Evolutionary conservation across 2,329 filamentous ascomycete genomes (phyloP).

Genomic region (Exutisphaerella laricina): DNA sequence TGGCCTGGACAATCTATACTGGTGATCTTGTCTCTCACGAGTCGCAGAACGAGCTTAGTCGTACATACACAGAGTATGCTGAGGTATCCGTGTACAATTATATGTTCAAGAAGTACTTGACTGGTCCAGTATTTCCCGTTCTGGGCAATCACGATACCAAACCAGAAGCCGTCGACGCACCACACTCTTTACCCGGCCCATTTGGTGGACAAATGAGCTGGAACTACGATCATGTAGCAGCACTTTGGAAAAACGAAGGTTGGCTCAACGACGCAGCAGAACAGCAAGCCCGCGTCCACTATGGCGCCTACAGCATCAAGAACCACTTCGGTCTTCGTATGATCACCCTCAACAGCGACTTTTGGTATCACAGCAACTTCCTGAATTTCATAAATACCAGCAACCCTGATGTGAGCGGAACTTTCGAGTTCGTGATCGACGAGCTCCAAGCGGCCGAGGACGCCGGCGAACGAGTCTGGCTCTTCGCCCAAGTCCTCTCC

Average conservation of each 20-base stretch:
- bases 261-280: slow-evolving; percentile 48
- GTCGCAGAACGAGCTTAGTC: slow-evolving; percentile 46
- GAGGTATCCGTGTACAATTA: slow-evolving; percentile 47
- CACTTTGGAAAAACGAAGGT: slow-evolving; percentile 51
- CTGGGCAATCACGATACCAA: slow-evolving; percentile 55
- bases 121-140: slow-evolving; percentile 51
- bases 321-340: slow-evolving; percentile 50
- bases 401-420: slow-evolving; percentile 47
- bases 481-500: slow-evolving; percentile 50
- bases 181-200: slow-evolving; percentile 48
- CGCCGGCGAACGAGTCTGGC: slow-evolving; percentile 49
- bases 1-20: slow-evolving; percentile 53
- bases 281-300: slow-evolving; percentile 47
- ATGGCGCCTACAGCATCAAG: slow-evolving; percentile 52
- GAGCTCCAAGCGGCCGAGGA: slow-evolving; percentile 52
- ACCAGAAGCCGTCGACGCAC: slow-evolving; percentile 49
- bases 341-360: slow-evolving; percentile 51
- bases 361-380: slow-evolving; percentile 42
- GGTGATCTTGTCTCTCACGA: slow-evolving; percentile 55
- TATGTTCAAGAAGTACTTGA: slow-evolving; percentile 53
- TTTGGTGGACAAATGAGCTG: slow-evolving; percentile 53
- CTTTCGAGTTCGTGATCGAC: slow-evolving; percentile 46
- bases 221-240: slow-evolving; percentile 54
- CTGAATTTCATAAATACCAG: slow-evolving; percentile 50
- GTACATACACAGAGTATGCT: slow-evolving; percentile 49